Conservation (phyloP, 345 rosid genomes). For the Lepidium aucheri region DNA sequence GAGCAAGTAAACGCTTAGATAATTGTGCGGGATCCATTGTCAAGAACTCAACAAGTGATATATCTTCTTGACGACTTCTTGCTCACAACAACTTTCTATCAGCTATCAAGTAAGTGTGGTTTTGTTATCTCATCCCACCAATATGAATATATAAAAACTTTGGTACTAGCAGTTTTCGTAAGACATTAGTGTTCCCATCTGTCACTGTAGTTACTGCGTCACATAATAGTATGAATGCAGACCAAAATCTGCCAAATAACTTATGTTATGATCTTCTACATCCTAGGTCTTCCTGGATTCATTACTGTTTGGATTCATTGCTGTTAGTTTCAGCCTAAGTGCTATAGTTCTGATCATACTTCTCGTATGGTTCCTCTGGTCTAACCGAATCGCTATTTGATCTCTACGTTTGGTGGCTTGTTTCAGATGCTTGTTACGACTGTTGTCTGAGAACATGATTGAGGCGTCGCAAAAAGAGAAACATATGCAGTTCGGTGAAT, state of each 20-base stretch:
- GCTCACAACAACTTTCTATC: slow-evolving; percentile 10
- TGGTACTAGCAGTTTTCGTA: too few species aligned
- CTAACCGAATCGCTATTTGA: neutral
- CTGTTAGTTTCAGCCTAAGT: too few species aligned
- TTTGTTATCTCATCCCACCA: neutral
- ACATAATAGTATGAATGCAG: neutral
- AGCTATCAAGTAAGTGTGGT: slow-evolving; percentile 16
- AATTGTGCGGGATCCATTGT: slow-evolving; percentile 26
- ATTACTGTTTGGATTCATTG: too few species aligned
- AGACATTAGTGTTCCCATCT: neutral
- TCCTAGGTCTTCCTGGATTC: too few species aligned
- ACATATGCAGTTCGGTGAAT: slow-evolving; percentile 9
- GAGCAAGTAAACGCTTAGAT: slow-evolving; percentile 35
- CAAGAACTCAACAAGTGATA: slow-evolving; percentile 31
- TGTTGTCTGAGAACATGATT: slow-evolving; percentile 16
- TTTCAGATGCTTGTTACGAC: slow-evolving; percentile 13
- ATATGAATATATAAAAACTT: neutral
- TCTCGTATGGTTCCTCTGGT: neutral
- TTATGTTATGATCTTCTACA: too few species aligned
- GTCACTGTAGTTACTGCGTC: neutral
- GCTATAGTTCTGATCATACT: neutral
- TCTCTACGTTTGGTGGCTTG: slow-evolving; percentile 9
- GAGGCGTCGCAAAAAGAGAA: neutral
- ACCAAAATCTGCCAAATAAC: too few species aligned
- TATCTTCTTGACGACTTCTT: slow-evolving; percentile 33